Evolutionary conservation across 495 filamentous ascomycete species (phyloP), one percentile per base, ranked within the genome.

Genomic region (Penicillium waksmanii): DNA sequence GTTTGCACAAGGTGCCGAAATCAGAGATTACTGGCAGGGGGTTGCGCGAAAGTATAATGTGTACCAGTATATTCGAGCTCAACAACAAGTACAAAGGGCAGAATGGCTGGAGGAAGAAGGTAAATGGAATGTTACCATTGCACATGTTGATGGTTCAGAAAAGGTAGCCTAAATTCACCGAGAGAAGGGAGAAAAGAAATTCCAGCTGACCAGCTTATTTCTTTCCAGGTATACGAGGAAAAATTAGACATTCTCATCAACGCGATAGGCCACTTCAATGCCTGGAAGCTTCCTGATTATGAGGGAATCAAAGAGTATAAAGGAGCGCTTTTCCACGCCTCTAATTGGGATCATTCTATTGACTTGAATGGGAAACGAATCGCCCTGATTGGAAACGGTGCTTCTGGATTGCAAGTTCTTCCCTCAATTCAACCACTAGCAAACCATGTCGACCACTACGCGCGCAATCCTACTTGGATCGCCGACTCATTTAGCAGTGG

Each of bases 401-500:
- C 83, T 1, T 83, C 78, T 6, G 84, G 84, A 0, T 66, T 85
- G 17, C 84, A 86, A 57, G 68, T 86, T 1, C 70, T 85, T 7
- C 80, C 84, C 0, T 79, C 77, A 4, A 71, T 86, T n/a, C 75
- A 89, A 76, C 77, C 84, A 69, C 55, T 84, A 63, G 73, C 85
- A 63, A 63, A 76, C 66, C 65, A 85, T 79, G 83, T 77, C 48
- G 84, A 86, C 61, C 82, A 88, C 69, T 91, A 89, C 53, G 85
- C 83, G 6, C 81, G 89, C 18, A 87, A 84, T 60, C 80, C 75
- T 31, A 89, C 87, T 1, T 91, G 88, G 88, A 85, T 92, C n/a
- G 81, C 86, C 0, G 80, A 82, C 34, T 82, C 85, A 12, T 76
- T 77, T 57, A 74, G 73, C 58, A 73, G 77, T 51, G 62, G 60